Evolutionary conservation across 345 rosid species (phyloP), one percentile per base, ranked within the genome.

Genomic region (Ailanthus altissimus): DNA sequence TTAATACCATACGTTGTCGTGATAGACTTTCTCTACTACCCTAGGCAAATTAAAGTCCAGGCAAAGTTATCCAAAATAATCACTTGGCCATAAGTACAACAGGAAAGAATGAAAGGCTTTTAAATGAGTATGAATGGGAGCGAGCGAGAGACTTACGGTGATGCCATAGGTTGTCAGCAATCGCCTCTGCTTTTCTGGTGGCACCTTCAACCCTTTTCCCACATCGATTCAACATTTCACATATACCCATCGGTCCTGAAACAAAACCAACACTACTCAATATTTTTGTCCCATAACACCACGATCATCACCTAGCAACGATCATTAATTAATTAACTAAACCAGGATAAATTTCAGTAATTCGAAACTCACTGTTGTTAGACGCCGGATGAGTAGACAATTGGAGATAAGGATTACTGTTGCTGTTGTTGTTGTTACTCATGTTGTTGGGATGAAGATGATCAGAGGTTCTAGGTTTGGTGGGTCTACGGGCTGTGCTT

Each of bases 131-230:
- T 56, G 8, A 21, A 38, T 57, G 56, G n/a, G 18, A 45, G 26
- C 5, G 40, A 69, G n/a, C 9, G 6, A 46, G 15, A 49, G 26
- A 64, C 80, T 75, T 70, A 88, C 94, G 50, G 75, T 92, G 94
- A 78, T 89, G 84, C 89, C 90, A 91, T 67, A 92, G 58, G 74
- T 84, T 83, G 75, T 84, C 88, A 71, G 88, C 94, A 50, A 90
- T 63, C 32, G 62, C 61, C 80, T 88, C 95, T 0, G 93, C 95
- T 81, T 85, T 87, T 80, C 85, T 83, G 50, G 88, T 76, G 65
- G 81, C 93, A 63, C 82, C 87, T 18, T 89, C 97, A 47, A 88
- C 54, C 71, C 72, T 90, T 80, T 81, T 93, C 65, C 92, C 97
- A 66, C 82, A 92, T 32, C 88, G 86, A 74, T 84, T 86, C 84